phyloP scores from a whole-genome alignment of 805 yeast genomes.

The Metschnikowia lachancei region DNA sequence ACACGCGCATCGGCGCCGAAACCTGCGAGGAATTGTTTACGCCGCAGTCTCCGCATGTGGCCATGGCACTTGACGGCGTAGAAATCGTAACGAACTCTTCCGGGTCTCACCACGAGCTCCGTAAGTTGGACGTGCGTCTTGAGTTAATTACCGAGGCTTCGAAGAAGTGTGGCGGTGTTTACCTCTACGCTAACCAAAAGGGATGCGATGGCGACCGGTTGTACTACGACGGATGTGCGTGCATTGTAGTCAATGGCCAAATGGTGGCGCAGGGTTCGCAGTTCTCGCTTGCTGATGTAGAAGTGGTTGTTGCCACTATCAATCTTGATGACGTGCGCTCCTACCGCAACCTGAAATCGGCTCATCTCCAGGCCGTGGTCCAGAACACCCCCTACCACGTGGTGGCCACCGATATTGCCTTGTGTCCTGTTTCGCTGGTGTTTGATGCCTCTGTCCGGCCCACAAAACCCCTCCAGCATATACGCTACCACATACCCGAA shows the following conservation, averaged over 20 bases:
- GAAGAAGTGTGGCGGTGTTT: conserved; percentile 93
- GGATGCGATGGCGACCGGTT: conserved; percentile 98
- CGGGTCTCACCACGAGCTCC: conserved; percentile 95
- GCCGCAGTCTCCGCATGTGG: conserved; percentile 92
- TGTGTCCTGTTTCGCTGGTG: conserved; percentile 57
- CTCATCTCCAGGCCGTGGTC: conserved; percentile 66
- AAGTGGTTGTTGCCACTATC: conserved; percentile 92
- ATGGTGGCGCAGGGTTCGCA: conserved; percentile 93
- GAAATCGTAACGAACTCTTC: conserved; percentile 94
- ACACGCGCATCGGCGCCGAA: conserved; percentile 93
- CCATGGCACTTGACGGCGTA: conserved; percentile 92
- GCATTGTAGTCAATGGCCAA: conserved; percentile 87
- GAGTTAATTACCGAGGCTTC: conserved; percentile 89
- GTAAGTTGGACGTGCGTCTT: conserved; percentile 84
- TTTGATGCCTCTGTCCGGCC: conserved; percentile 67
- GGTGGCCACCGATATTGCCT: conserved; percentile 59
- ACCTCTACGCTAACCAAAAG: conserved; percentile 88
- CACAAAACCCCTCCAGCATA: conserved; percentile 40
- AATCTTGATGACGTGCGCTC: conserved; percentile 88
- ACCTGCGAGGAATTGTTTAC: conserved; percentile 98
- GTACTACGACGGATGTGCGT: conserved; percentile 96
- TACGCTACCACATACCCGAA: conserved; percentile 76
- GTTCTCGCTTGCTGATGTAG: conserved; percentile 86
- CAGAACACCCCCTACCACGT: conserved; percentile 48
- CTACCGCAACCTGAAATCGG: conserved; percentile 72